A percentile compares a stretch with the other conserved stretches of the same genome.
phyloP scores from a whole-genome alignment of 2,329 filamentous ascomycete genomes.

The Sclerotinia subarctica region DNA sequence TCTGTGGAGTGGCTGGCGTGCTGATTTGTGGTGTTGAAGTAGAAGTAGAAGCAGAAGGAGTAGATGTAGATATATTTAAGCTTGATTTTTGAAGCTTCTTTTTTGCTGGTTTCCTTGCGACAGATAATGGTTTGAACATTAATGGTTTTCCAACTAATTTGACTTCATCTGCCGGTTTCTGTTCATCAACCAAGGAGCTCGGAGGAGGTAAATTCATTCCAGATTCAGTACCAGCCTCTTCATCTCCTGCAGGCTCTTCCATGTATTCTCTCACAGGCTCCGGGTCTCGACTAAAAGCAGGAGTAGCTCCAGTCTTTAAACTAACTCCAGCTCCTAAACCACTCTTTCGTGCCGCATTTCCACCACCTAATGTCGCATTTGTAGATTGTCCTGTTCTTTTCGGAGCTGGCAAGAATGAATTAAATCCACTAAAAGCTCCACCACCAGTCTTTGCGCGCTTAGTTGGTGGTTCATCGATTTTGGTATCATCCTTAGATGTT shows the following conservation, averaged over 20 bases:
- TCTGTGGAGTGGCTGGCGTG: slow-evolving; percentile 17
- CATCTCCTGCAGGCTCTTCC: slow-evolving; percentile 29
- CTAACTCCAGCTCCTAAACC: slow-evolving; percentile 56
- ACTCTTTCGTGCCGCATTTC: slow-evolving; percentile 33
- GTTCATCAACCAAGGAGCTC: slow-evolving; percentile 51
- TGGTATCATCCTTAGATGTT: slow-evolving; percentile 41
- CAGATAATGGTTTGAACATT: slow-evolving; percentile 87
- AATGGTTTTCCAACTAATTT: slow-evolving; percentile 74
- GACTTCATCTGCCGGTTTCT: slow-evolving; percentile 58
- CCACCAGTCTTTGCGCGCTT: slow-evolving; percentile 65
- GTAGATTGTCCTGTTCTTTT: slow-evolving; percentile 55
- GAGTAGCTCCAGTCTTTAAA: slow-evolving; percentile 78
- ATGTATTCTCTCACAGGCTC: slow-evolving; percentile 31
- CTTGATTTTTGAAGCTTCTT: slow-evolving; percentile 48
- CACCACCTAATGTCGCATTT: slow-evolving; percentile 38
- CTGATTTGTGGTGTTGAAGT: slow-evolving; percentile 31
- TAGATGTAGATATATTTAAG: slow-evolving; percentile 25
- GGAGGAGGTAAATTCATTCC: slow-evolving; percentile 44
- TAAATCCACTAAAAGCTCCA: slow-evolving; percentile 75
- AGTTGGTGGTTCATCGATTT: slow-evolving; percentile 56
- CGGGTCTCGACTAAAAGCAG: slow-evolving; percentile 69
- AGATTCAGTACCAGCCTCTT: slow-evolving; percentile 29
- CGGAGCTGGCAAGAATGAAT: slow-evolving; percentile 80
- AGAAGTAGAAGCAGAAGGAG: slow-evolving; percentile 19
- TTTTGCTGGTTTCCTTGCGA: slow-evolving; percentile 70